Conservation (phyloP, 75 land plant species). For the Isoetes taiwanensis region DNA sequence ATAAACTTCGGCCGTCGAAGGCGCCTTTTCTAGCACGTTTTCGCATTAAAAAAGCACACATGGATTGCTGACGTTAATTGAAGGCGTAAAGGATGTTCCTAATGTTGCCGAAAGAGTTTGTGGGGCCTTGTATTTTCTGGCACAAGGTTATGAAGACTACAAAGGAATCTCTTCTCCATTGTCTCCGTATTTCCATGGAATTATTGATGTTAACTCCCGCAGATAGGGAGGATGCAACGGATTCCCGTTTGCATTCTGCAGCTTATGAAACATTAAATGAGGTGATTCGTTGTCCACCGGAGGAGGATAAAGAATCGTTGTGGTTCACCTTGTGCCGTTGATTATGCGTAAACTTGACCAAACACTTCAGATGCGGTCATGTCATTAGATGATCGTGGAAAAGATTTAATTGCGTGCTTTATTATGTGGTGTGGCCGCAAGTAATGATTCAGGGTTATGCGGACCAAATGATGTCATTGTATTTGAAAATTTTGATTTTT, state of each 20-base stretch:
- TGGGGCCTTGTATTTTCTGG: constrained; percentile 84
- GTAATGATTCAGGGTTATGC: constrained; percentile 88
- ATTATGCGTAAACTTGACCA: constrained; percentile 67
- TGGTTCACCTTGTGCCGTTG: constrained; percentile 66
- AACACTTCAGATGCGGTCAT: constrained; percentile 57
- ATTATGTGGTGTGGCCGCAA: constrained; percentile 68
- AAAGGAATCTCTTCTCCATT: constrained; percentile 44
- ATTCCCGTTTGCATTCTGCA: constrained; percentile 67
- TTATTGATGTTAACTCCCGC: constrained; percentile 59
- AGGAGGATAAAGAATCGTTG: constrained; percentile 67
- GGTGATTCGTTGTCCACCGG: constrained; percentile 73
- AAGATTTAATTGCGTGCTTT: constrained; percentile 73
- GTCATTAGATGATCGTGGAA: constrained; percentile 71
- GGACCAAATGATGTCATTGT: constrained; percentile 70
- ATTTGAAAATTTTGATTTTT: constrained; percentile 68
- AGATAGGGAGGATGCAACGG: constrained; percentile 79
- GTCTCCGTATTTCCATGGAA: constrained; percentile 67
- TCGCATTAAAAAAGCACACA: no score
- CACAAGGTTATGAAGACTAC: constrained; percentile 77
- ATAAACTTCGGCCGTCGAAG: no score
- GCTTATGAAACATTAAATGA: constrained; percentile 90
- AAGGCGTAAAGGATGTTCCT: constrained; percentile 78
- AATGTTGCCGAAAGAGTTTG: constrained; percentile 97
- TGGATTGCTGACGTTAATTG: no score
- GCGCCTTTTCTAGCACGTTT: no score